Evolutionary conservation across 768 basidiomycete species (phyloP).

Genomic region (Pleurotus djamor): DNA sequence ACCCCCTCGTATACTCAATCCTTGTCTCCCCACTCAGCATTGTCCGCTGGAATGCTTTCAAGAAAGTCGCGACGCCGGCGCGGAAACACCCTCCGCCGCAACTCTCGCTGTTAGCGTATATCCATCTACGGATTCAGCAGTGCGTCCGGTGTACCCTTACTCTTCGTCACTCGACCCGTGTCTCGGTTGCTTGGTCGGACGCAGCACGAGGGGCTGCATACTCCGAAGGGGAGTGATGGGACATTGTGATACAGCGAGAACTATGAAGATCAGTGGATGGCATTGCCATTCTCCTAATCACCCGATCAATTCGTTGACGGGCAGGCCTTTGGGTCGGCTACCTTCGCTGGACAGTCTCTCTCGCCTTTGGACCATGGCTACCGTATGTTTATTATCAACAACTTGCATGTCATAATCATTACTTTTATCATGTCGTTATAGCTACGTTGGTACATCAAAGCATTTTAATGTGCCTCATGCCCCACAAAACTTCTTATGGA

Average conservation of each 20-base stretch:
- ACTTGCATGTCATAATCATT: not conserved
- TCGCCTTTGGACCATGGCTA: not conserved
- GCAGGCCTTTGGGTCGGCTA: not conserved
- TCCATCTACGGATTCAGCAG: not conserved
- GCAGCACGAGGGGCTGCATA: not conserved
- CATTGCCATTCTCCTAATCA: not conserved
- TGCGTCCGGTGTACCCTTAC: not conserved
- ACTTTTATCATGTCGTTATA: not conserved
- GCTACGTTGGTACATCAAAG: not conserved
- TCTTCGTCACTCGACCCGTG: not conserved
- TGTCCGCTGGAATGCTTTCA: conserved; percentile 5
- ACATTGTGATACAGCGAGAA: not conserved
- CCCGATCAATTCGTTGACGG: not conserved
- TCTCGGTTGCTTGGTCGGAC: not conserved
- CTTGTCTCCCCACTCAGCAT: conserved; percentile 8
- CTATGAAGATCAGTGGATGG: too few relatives aligned
- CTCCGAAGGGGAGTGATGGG: not conserved
- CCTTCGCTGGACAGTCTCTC: not conserved
- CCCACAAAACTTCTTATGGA: conserved; percentile 11
- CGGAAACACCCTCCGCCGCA: not conserved
- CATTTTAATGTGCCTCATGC: too few relatives aligned
- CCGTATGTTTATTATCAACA: not conserved
- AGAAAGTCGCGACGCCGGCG: not conserved
- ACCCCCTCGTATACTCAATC: conserved; percentile 7
- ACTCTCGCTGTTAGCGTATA: conserved; percentile 1